phyloP scores from a whole-genome alignment of 345 rosid genomes.

The Eutrema yunnanense region DNA sequence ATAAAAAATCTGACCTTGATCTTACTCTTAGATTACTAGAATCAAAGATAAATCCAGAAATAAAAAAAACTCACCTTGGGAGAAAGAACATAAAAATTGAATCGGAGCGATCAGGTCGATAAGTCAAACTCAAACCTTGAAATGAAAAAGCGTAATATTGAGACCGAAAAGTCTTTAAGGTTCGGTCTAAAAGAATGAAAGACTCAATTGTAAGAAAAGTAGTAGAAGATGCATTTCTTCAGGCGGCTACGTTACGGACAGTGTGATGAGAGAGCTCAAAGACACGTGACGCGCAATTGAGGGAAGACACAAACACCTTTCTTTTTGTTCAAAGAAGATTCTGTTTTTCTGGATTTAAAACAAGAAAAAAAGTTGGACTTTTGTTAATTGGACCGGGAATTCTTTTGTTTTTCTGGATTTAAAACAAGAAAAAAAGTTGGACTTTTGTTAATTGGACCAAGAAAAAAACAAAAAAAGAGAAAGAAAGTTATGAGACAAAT shows the following conservation, averaged over 20 bases:
- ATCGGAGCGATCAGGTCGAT: background rate
- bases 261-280: slow-evolving; percentile 7
- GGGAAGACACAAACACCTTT: background rate
- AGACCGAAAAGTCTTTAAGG: background rate
- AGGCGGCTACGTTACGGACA: slow-evolving; percentile 14
- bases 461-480: too few relatives aligned
- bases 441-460: too few relatives aligned
- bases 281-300: slow-evolving; percentile 20
- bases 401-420: too few relatives aligned
- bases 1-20: background rate
- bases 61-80: background rate
- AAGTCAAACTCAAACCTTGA: background rate
- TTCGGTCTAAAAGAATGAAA: background rate
- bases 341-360: background rate
- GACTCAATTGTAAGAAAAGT: slow-evolving; percentile 7
- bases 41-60: background rate
- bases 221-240: background rate
- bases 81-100: background rate
- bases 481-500: too few relatives aligned
- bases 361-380: background rate
- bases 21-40: background rate
- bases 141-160: background rate
- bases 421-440: too few relatives aligned
- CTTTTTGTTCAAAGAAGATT: background rate
- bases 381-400: background rate